Evolutionary conservation across 345 rosid species (phyloP).

Genomic region (Atalantia buxifolia): DNA sequence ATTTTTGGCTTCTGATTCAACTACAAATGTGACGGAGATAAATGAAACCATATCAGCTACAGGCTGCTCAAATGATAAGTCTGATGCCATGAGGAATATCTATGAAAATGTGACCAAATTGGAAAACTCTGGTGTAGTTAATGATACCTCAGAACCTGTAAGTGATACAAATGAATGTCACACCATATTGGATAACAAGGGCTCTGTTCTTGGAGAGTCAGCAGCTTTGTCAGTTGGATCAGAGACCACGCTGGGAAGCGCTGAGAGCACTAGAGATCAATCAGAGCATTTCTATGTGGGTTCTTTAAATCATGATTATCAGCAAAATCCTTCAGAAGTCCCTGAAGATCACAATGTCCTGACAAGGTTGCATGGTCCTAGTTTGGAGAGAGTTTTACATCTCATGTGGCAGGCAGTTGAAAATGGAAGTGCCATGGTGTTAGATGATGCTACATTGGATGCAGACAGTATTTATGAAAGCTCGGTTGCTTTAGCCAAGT

Average conservation of each 20-base stretch:
- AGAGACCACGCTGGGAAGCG: background rate
- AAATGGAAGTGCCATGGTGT: conserved; percentile 56
- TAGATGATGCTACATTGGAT: conserved; percentile 46
- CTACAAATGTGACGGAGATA: conserved; percentile 17
- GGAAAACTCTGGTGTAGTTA: conserved; percentile 1
- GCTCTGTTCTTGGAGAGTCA: conserved; percentile 18
- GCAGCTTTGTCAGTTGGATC: conserved; percentile 1
- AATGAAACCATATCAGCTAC: conserved; percentile 1
- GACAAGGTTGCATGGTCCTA: conserved; percentile 14
- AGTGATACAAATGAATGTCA: conserved; percentile 15
- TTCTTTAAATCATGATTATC: conserved; percentile 3
- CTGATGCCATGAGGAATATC: conserved; percentile 1
- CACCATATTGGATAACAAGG: background rate
- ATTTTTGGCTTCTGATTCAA: conserved; percentile 2
- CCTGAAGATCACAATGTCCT: conserved; percentile 16
- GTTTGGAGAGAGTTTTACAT: conserved; percentile 37
- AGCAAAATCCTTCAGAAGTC: conserved; percentile 25
- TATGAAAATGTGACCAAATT: background rate
- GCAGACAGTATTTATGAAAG: conserved; percentile 58
- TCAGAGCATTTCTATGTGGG: conserved; percentile 10
- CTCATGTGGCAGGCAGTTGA: conserved; percentile 73
- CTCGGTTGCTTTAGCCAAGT: conserved; percentile 50
- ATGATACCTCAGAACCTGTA: conserved; percentile 22
- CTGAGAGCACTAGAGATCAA: conserved; percentile 4
- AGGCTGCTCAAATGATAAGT: conserved; percentile 10